Evolutionary conservation across 192 early-diverging fungal genomes (phyloP).

Genomic region (Kappamyces sp.): DNA sequence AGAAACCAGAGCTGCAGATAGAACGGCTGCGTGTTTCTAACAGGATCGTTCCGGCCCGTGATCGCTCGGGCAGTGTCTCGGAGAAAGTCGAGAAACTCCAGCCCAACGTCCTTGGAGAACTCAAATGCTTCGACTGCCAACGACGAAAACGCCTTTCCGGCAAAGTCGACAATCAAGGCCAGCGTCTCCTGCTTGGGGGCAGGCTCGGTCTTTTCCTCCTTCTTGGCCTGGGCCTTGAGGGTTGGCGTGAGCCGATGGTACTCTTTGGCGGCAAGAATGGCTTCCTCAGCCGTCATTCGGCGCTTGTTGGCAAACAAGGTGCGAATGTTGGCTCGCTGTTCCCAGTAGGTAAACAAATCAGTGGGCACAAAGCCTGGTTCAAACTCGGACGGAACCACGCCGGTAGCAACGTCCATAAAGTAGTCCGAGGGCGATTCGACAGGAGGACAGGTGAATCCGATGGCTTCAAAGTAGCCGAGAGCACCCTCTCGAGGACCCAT

Average conservation of each 20-base stretch:
- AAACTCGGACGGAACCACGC: slow-evolving; percentile 36
- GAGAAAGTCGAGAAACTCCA: slow-evolving; percentile 9
- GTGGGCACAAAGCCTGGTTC: slow-evolving; percentile 35
- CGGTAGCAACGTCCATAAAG: slow-evolving; percentile 63
- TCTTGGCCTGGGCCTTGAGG: slow-evolving; percentile 21
- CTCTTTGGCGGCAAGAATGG: neutral
- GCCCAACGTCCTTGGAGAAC: slow-evolving; percentile 18
- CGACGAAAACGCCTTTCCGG: too few species aligned
- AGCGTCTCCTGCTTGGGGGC: neutral
- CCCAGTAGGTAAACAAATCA: slow-evolving; percentile 45
- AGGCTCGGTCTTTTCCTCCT: slow-evolving; percentile 19
- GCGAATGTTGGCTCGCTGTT: slow-evolving; percentile 1
- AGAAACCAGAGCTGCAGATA: slow-evolving; percentile 17
- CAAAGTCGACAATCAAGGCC: neutral
- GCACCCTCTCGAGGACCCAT: slow-evolving; percentile 51
- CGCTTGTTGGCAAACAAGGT: slow-evolving; percentile 3
- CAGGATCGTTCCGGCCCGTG: slow-evolving; percentile 6
- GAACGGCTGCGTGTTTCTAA: slow-evolving; percentile 13
- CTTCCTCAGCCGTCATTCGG: slow-evolving; percentile 13
- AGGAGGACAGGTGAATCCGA: slow-evolving; percentile 39
- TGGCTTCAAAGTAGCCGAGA: slow-evolving; percentile 39
- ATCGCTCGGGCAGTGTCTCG: slow-evolving; percentile 5
- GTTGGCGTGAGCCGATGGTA: neutral
- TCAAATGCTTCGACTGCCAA: neutral
- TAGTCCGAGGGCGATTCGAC: slow-evolving; percentile 50